A percentile compares a stretch with the other conserved stretches of the same genome.
These are phyloP conservation scores for Penicillium vulpinum DNA, from an alignment of 2,329 filamentous ascomycete species.

Conservation along the genomic window DNA sequence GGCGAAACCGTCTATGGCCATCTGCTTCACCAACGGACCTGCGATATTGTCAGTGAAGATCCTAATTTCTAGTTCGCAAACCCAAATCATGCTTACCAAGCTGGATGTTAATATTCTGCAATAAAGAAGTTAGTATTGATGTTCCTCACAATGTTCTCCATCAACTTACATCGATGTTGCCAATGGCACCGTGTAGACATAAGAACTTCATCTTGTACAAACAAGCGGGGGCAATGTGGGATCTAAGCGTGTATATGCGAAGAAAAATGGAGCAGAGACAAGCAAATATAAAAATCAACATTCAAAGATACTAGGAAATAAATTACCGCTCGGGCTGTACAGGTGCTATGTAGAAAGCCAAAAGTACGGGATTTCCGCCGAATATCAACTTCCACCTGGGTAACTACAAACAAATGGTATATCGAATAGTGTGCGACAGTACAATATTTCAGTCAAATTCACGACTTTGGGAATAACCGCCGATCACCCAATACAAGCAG, in stretches of 20 bases:
- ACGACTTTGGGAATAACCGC: conserved; percentile 6
- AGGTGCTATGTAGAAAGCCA: neutral
- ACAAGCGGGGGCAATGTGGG: neutral
- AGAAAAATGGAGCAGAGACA: neutral
- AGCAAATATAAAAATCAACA: neutral
- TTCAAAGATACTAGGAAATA: neutral
- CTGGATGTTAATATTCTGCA: conserved; percentile 22
- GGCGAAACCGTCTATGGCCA: conserved; percentile 17
- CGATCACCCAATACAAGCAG: conserved; percentile 8
- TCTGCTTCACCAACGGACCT: conserved; percentile 23
- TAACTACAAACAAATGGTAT: neutral
- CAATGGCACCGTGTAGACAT: conserved; percentile 32
- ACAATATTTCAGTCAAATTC: conserved; percentile 1
- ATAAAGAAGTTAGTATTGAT: neutral
- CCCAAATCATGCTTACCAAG: conserved; percentile 8
- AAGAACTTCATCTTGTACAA: conserved; percentile 26
- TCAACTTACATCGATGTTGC: conserved; percentile 28
- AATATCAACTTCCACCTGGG: conserved; percentile 4
- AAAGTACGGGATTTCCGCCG: conserved; percentile 4
- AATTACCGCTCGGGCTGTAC: conserved; percentile 9
- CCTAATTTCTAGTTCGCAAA: neutral
- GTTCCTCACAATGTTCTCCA: neutral
- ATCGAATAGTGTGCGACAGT: conserved; percentile 2
- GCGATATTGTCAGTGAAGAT: neutral
- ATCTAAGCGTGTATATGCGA: conserved; percentile 9